Conservation (phyloP, 345 rosid species). For the Alliaria petiolata region DNA sequence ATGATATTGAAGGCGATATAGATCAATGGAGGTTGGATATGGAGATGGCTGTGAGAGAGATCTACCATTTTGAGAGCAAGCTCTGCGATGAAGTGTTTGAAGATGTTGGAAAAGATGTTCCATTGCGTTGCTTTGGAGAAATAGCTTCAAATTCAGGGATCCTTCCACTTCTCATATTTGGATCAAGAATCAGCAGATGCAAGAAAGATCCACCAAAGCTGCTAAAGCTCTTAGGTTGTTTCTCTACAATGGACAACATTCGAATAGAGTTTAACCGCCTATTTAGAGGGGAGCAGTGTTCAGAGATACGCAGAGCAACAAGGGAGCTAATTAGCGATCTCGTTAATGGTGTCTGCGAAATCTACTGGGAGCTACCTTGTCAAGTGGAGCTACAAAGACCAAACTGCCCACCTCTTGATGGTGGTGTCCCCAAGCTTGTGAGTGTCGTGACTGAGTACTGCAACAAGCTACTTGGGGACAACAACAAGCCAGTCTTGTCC, state of each 20-base stretch:
- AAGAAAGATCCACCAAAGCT: conserved; percentile 64
- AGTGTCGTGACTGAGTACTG: conserved; percentile 64
- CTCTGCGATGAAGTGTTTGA: conserved; percentile 50
- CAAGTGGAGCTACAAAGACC: conserved; percentile 68
- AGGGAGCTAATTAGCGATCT: conserved; percentile 56
- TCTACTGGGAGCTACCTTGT: conserved; percentile 67
- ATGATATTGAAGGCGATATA: conserved; percentile 39
- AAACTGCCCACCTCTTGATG: conserved; percentile 49
- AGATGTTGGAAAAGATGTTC: conserved; percentile 23
- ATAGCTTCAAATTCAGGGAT: conserved; percentile 52
- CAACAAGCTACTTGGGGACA: conserved; percentile 49
- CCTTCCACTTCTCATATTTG: conserved; percentile 54
- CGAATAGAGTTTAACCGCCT: conserved; percentile 61
- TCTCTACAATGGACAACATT: conserved; percentile 50
- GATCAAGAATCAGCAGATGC: conserved; percentile 48
- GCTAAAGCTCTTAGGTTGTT: conserved; percentile 59
- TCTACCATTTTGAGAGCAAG: conserved; percentile 44
- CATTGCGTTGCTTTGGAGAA: conserved; percentile 43
- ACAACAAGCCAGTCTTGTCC: conserved; percentile 48
- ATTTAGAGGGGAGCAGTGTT: conserved; percentile 51
- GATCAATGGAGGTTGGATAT: conserved; percentile 57
- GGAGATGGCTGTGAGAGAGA: conserved; percentile 44
- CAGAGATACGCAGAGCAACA: conserved; percentile 51
- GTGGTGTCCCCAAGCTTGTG: conserved; percentile 59
- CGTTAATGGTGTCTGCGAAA: conserved; percentile 52